phyloP scores from a whole-genome alignment of 495 filamentous ascomycete species.

The Penicillium pulvis region DNA sequence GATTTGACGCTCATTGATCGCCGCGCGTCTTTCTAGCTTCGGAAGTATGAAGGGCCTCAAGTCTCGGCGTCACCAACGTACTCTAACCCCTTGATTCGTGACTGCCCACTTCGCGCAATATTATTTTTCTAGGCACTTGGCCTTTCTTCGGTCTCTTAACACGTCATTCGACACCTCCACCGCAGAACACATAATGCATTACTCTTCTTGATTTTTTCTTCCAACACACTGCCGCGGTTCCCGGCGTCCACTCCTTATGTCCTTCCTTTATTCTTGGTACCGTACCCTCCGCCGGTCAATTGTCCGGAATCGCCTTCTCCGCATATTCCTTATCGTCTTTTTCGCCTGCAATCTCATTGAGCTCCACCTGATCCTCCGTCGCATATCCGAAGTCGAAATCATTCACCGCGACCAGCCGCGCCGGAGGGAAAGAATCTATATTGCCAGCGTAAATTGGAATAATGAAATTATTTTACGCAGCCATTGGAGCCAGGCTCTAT shows the following conservation, averaged over 20 bases:
- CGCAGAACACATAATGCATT: neutral
- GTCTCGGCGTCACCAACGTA: neutral
- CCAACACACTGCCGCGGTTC: conserved; percentile 3
- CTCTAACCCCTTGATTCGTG: conserved; percentile 14
- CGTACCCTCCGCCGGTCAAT: conserved; percentile 20
- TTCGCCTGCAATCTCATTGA: conserved; percentile 28
- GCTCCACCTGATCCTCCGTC: conserved; percentile 25
- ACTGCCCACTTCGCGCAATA: neutral
- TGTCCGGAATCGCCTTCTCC: conserved; percentile 23
- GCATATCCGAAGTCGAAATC: conserved; percentile 20
- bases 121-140: conserved; percentile 1
- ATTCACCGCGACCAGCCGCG: conserved; percentile 22
- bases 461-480: conserved; percentile 61
- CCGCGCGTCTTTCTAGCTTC: conserved; percentile 10
- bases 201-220: neutral
- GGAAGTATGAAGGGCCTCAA: conserved; percentile 22
- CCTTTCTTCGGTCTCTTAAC: neutral
- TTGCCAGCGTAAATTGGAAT: conserved; percentile 72
- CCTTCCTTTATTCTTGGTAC: conserved; percentile 10
- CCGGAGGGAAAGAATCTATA: conserved; percentile 55
- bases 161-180: neutral
- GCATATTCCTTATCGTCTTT: conserved; percentile 24
- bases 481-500: conserved; percentile 62
- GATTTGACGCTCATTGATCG: conserved; percentile 7
- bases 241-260: conserved; percentile 27